These are phyloP conservation scores for Lepidium aucheri DNA, from an alignment of 345 rosid genomes.

Conservation along the genomic window DNA sequence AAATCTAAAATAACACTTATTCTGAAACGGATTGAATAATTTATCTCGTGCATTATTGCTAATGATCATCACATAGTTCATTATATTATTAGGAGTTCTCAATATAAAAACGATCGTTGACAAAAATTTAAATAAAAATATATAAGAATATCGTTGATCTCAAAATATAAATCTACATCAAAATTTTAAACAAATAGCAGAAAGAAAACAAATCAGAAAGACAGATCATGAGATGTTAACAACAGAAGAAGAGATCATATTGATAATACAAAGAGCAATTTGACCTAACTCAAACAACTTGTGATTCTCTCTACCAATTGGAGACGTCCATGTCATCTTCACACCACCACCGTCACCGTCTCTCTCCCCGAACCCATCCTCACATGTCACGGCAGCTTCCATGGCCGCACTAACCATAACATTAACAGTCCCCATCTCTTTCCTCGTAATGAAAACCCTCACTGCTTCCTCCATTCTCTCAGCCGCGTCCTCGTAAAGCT, in stretches of 20 bases:
- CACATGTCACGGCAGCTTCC: conserved; percentile 44
- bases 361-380: conserved; percentile 42
- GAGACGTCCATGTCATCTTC: conserved; percentile 30
- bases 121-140: no score
- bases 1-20: no score
- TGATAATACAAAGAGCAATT: conserved; percentile 42
- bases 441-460: conserved; percentile 33
- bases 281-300: conserved; percentile 43
- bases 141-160: no score
- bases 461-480: conserved; percentile 34
- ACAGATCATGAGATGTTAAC: not conserved
- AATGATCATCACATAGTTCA: no score
- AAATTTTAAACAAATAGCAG: not conserved
- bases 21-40: no score
- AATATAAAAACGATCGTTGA: not conserved
- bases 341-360: conserved; percentile 22
- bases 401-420: conserved; percentile 42
- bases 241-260: conserved; percentile 23
- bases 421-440: conserved; percentile 25
- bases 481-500: conserved; percentile 34
- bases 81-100: no score
- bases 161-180: no score
- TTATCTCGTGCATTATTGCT: no score
- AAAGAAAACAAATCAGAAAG: not conserved
- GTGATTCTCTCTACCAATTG: conserved; percentile 37